Conservation (phyloP, 108 stramenopile species). For the Fragilariopsis cylindrus region DNA sequence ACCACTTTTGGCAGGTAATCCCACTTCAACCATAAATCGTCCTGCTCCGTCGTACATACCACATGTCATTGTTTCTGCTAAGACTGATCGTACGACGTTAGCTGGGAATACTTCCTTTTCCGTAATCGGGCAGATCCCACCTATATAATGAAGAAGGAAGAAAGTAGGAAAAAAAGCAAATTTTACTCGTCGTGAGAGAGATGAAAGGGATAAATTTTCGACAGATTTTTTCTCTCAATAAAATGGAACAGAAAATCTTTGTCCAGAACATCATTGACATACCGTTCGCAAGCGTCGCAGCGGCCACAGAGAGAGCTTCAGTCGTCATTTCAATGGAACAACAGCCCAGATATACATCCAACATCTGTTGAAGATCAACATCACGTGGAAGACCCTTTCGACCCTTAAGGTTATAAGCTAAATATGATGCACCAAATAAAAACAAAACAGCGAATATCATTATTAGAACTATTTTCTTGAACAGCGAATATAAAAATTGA, state of each 20-base stretch:
- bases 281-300: constrained; percentile 44
- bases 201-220: too few species aligned
- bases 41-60: constrained; percentile 53
- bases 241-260: too few species aligned
- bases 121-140: constrained; percentile 38
- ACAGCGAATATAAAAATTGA: too few species aligned
- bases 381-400: constrained; percentile 23
- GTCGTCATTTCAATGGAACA: constrained; percentile 43
- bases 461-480: too few species aligned
- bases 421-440: too few species aligned
- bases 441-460: too few species aligned
- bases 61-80: constrained; percentile 33
- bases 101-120: constrained; percentile 31
- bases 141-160: too few species aligned
- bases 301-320: constrained; percentile 28
- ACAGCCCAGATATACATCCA: constrained; percentile 36
- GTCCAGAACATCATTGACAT: too few species aligned
- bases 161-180: too few species aligned
- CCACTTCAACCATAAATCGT: constrained; percentile 34
- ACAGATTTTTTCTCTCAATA: too few species aligned
- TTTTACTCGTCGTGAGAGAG: too few species aligned
- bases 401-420: constrained; percentile 34
- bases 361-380: constrained; percentile 28
- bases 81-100: constrained; percentile 18
- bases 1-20: constrained; percentile 51